Evolutionary conservation across 106 monocot genomes (phyloP).

Genomic region (Apostasia ramifera): DNA sequence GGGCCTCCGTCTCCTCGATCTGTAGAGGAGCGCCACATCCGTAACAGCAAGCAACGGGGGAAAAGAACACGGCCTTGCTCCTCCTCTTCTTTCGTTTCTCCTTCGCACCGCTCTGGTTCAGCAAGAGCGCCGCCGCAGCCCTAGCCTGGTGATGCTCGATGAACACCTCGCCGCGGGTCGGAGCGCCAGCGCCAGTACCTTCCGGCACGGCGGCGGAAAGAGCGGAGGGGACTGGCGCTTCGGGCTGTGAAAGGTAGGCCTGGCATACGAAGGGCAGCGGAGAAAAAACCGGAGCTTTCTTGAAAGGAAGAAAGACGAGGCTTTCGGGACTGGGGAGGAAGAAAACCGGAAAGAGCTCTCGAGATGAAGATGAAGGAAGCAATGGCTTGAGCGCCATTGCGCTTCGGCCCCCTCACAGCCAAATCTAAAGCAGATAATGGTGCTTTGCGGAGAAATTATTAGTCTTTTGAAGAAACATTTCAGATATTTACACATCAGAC

Average conservation of each 20-base stretch:
- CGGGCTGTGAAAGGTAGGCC: conserved; percentile 5
- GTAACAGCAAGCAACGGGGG: conserved; percentile 52
- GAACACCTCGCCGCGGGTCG: conserved; percentile 76
- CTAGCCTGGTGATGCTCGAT: conserved; percentile 48
- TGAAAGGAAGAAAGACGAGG: not conserved
- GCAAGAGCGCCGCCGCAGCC: conserved; percentile 29
- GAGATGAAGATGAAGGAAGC: conserved; percentile 12
- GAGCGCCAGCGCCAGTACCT: conserved; percentile 81
- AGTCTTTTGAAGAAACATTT: too few species aligned
- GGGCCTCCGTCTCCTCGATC: conserved; percentile 48
- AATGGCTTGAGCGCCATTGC: conserved; percentile 6
- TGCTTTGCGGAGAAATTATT: too few species aligned
- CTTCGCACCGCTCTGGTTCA: conserved; percentile 32
- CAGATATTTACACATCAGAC: too few species aligned
- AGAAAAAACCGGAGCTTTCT: not conserved
- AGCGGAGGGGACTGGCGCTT: not conserved
- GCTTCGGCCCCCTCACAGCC: not conserved
- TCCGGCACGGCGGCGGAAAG: conserved; percentile 24
- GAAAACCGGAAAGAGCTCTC: not conserved
- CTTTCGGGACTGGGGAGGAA: not conserved
- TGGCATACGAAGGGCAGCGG: conserved; percentile 13
- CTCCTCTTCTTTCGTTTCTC: conserved; percentile 29
- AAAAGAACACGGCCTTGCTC: conserved; percentile 5
- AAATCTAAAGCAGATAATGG: too few species aligned
- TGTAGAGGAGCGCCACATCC: conserved; percentile 94